Conservation (phyloP, 768 basidiomycete species). For the Serendipita sp. region DNA sequence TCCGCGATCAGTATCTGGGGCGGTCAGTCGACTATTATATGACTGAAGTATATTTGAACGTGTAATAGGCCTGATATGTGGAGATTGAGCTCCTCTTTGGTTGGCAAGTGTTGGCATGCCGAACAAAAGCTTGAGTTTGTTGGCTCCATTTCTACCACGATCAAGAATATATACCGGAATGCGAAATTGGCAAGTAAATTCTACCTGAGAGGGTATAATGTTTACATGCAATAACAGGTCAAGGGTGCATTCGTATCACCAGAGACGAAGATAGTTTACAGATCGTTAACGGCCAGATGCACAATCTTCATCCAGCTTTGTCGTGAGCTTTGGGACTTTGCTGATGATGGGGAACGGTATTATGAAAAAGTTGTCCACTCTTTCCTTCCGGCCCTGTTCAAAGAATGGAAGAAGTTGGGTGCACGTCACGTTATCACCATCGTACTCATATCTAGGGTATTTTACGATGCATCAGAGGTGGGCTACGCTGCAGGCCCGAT, state of each 20-base stretch:
- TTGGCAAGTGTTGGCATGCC: conserved; percentile 64
- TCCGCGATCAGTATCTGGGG: conserved; percentile 90
- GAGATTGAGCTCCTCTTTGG: conserved; percentile 70
- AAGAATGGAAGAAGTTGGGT: conserved; percentile 65
- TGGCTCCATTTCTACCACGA: conserved; percentile 65
- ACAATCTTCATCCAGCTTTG: conserved; percentile 96
- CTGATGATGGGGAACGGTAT: conserved; percentile 88
- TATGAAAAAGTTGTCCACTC: conserved; percentile 97
- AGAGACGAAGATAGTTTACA: conserved; percentile 74
- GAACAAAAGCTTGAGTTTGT: conserved; percentile 79
- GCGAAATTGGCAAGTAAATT: conserved; percentile 39
- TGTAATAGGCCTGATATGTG: conserved; percentile 67
- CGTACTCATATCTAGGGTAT: conserved; percentile 84
- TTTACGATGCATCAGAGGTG: conserved; percentile 67
- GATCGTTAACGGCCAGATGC: conserved; percentile 79
- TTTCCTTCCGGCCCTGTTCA: conserved; percentile 79
- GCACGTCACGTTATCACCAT: conserved; percentile 92
- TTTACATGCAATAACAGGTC: conserved; percentile 31
- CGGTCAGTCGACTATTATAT: conserved; percentile 22
- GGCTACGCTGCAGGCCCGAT: conserved; percentile 74
- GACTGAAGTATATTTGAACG: not conserved
- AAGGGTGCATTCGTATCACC: conserved; percentile 66
- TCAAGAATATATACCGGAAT: conserved; percentile 58
- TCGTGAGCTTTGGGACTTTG: conserved; percentile 90
- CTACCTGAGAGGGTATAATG: not conserved